Evolutionary conservation across 805 yeast species (phyloP).

Genomic region (Candida hispaniensis): DNA sequence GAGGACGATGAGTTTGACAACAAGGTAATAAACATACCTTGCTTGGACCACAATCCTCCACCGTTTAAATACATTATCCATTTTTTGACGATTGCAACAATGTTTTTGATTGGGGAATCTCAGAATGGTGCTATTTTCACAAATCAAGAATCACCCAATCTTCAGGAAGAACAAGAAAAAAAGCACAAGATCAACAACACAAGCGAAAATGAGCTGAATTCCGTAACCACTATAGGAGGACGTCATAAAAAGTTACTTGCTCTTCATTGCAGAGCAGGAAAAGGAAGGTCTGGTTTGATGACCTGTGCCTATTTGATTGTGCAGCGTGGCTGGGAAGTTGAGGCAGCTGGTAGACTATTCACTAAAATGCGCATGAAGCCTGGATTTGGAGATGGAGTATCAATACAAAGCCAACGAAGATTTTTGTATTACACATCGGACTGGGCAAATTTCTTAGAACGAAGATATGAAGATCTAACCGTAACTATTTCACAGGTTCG

Average conservation of each 20-base stretch:
- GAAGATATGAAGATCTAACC: conserved; percentile 18
- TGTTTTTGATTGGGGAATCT: too few relatives aligned
- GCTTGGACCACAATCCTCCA: conserved; percentile 73
- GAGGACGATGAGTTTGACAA: conserved; percentile 31
- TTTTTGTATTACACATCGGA: conserved; percentile 49
- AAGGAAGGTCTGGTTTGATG: conserved; percentile 80
- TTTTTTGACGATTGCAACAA: too few relatives aligned
- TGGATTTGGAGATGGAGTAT: conserved; percentile 54
- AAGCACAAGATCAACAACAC: too few relatives aligned
- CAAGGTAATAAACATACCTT: conserved; percentile 39
- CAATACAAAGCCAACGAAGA: conserved; percentile 58
- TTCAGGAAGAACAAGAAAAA: too few relatives aligned
- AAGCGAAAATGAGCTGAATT: too few relatives aligned
- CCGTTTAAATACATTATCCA: conserved; percentile 42
- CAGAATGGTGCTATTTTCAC: too few relatives aligned
- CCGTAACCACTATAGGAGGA: too few relatives aligned
- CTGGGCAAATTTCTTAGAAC: conserved; percentile 22
- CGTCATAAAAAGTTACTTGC: too few relatives aligned
- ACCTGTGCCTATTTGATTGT: conserved; percentile 61
- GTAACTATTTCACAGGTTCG: conserved; percentile 19
- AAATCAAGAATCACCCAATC: too few relatives aligned
- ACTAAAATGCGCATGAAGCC: conserved; percentile 46
- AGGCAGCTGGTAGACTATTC: conserved; percentile 43
- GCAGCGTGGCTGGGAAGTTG: conserved; percentile 30
- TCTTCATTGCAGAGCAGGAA: conserved; percentile 83